Percentiles rank a stretch among this genome's conserved stretches.
Evolutionary conservation across 257 asterid genomes (phyloP).

Genomic region (Handroanthus guayacan): DNA sequence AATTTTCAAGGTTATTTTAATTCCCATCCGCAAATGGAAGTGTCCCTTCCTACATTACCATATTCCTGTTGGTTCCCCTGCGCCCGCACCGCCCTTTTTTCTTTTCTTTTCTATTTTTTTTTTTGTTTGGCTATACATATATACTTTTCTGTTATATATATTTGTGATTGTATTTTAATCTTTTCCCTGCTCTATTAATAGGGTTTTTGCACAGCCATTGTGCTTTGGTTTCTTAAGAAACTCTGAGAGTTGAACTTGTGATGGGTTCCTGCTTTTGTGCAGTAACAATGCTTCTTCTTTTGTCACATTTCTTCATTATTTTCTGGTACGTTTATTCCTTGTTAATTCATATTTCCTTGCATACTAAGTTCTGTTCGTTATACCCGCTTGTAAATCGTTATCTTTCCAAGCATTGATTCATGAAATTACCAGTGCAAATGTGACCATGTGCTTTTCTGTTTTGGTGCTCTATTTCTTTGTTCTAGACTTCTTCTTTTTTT

Average conservation of each 20-base stretch:
- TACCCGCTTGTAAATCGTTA: neutral
- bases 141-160: neutral
- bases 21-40: conserved; percentile 37
- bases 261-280: conserved; percentile 1
- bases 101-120: neutral
- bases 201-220: conserved; percentile 16
- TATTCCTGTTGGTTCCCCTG: conserved; percentile 22
- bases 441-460: neutral
- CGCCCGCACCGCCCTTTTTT: conserved; percentile 38
- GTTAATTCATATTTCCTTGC: neutral
- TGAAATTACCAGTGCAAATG: neutral
- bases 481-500: neutral
- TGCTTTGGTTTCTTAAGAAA: conserved; percentile 17
- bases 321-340: neutral
- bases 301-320: neutral
- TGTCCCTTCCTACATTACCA: conserved; percentile 25
- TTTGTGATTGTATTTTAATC: neutral
- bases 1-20: conserved; percentile 8
- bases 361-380: neutral
- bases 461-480: neutral
- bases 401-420: neutral
- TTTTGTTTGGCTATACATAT: neutral
- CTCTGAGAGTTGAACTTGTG: conserved; percentile 8
- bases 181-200: conserved; percentile 3
- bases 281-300: no score